Base-by-base conservation (phyloP, 495 filamentous ascomycete species). In the Aspergillus sclerotiicarbonarius region DNA sequence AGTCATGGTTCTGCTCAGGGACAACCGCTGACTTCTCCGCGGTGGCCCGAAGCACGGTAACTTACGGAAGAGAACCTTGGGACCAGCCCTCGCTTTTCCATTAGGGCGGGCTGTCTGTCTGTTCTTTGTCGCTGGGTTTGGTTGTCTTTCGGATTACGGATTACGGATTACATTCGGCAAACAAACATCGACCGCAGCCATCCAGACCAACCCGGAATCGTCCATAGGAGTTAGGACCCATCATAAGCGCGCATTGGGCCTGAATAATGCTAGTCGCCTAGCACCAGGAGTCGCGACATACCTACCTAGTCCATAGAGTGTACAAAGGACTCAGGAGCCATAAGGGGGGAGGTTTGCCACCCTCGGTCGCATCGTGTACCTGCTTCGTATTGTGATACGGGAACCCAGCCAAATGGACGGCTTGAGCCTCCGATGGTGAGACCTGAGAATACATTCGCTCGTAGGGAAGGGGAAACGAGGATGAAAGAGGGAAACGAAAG, bases 121-220 rank as follows among this genome's bases (percentile, higher is more conserved):
- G 45, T 19, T 49, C 19, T 13, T 51, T 20, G 49, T 19, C 18
- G 7, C 13, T 51, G 30, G 30, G 18, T 32, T 51, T 3, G 25
- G 25, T 25, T 5, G 25, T 2, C 2, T 25, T 25, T 3, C 25
- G 25, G 25, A 25, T 25, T 25, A 25, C 25, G 49, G 21, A 15
- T 21, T 32, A 53, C 57, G 57, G 57, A 50, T 59, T 59, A 59
- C 57, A 20, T 7, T 50, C 57, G 57, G 57, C 49, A 39, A 59
- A 54, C 51, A 50, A 50, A 18, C 19, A 35, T 50, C 29, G 7
- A 8, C 10, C 1, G 31, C 30, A 6, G 21, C 49, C 30, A 20
- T 53, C 20, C 51, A 9, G 45, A 20, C n/a, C 25, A 49, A 21
- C 10, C 13, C 19, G 25, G 5, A 25, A 25, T 25, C 25, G 25